Evolutionary conservation across 2,329 filamentous ascomycete species (phyloP).

Genomic region (Ceratocystis albifundus): DNA sequence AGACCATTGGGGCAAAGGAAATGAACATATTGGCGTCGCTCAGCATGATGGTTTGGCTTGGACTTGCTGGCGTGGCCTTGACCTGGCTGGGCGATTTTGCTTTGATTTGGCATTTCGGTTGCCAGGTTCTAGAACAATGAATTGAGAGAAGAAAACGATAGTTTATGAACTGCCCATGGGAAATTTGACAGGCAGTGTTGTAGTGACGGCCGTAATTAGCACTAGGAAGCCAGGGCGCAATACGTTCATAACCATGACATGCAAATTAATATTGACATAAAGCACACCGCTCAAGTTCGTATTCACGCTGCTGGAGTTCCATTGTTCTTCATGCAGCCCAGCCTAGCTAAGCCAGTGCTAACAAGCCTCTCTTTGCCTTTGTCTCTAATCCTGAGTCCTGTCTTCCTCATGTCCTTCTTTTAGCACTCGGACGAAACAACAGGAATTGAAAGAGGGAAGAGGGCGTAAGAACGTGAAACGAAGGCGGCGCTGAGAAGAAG

Average conservation of each 20-base stretch:
- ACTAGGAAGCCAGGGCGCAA: too few relatives aligned
- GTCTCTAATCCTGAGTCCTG: not conserved
- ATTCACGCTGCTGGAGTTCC: slow-evolving; percentile 1
- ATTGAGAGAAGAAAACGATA: not conserved
- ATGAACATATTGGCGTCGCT: not conserved
- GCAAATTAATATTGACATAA: not conserved
- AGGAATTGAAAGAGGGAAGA: not conserved
- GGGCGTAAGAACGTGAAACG: too few relatives aligned
- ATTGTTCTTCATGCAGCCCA: not conserved
- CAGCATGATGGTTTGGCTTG: not conserved
- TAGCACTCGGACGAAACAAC: not conserved
- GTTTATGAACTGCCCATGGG: not conserved
- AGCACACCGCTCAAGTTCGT: not conserved
- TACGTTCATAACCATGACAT: too few relatives aligned
- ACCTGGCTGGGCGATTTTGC: not conserved
- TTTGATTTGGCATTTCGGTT: slow-evolving; percentile 13
- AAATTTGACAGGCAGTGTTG: not conserved
- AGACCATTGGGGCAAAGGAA: too few relatives aligned
- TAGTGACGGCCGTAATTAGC: not conserved
- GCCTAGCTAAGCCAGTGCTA: too few relatives aligned
- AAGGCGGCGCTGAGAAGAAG: not conserved
- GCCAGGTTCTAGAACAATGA: not conserved
- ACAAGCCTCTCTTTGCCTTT: not conserved
- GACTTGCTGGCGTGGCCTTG: not conserved
- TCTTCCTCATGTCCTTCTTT: not conserved